A percentile compares a stretch with the other conserved stretches of the same genome.
phyloP scores from a whole-genome alignment of 2,329 filamentous ascomycete species.

The Microcyclosporella mali region DNA sequence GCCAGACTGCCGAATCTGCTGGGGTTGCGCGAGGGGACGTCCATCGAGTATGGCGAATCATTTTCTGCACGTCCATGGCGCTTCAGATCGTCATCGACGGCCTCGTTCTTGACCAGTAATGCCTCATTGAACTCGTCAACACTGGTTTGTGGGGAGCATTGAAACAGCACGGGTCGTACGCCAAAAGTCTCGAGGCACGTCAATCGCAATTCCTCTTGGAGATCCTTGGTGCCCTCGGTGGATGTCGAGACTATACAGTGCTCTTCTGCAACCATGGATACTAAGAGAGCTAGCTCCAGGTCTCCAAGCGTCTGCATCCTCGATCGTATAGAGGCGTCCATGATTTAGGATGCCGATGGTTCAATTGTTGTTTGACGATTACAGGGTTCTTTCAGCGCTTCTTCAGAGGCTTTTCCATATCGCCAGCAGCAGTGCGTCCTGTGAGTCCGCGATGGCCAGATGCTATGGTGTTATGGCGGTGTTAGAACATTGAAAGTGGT shows the following conservation, averaged over 20 bases:
- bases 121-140: slow-evolving; percentile 73
- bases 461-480: too few species aligned
- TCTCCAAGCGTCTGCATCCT: slow-evolving; percentile 76
- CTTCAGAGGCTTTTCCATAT: too few species aligned
- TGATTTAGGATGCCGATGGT: slow-evolving; percentile 1
- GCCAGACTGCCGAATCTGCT: slow-evolving; percentile 3
- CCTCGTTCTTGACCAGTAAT: slow-evolving; percentile 49
- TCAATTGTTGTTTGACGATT: not conserved
- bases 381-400: too few species aligned
- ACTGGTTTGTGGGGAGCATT: slow-evolving; percentile 67
- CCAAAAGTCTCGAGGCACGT: slow-evolving; percentile 66
- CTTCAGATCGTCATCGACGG: slow-evolving; percentile 12
- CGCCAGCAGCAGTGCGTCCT: too few species aligned
- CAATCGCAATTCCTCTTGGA: slow-evolving; percentile 46
- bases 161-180: slow-evolving; percentile 61
- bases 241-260: slow-evolving; percentile 83
- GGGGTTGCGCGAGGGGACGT: slow-evolving; percentile 12
- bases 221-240: slow-evolving; percentile 30
- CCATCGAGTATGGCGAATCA: slow-evolving; percentile 5
- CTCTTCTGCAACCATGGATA: slow-evolving; percentile 73
- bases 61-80: not conserved
- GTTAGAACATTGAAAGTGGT: not conserved
- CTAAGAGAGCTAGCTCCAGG: slow-evolving; percentile 76
- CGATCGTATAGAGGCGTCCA: slow-evolving; percentile 14
- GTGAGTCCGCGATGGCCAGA: not conserved